phyloP scores from a whole-genome alignment of 306 rosid species.

The Dalbergia oliveri region DNA sequence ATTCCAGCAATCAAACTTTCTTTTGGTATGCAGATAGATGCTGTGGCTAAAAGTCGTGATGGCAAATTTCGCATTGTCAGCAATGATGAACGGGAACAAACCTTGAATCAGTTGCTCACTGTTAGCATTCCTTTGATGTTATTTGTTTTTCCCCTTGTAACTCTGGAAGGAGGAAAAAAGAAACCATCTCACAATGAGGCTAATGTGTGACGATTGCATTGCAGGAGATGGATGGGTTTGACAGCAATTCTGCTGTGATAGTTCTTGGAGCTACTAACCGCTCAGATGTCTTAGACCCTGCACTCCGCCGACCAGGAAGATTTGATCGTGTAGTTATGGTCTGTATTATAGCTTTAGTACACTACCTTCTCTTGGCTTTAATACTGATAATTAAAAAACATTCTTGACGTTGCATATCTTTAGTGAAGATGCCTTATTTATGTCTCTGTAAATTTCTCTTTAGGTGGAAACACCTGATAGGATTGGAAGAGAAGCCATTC shows the following conservation, averaged over 20 bases:
- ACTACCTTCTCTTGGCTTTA: slow-evolving; percentile 35
- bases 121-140: slow-evolving; percentile 61
- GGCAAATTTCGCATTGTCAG: slow-evolving; percentile 95
- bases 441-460: slow-evolving; percentile 10
- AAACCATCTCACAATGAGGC: background rate
- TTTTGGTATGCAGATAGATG: slow-evolving; percentile 82
- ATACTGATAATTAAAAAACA: slow-evolving; percentile 24
- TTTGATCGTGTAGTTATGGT: slow-evolving; percentile 98
- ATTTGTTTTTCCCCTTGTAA: slow-evolving; percentile 36
- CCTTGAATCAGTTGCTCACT: slow-evolving; percentile 97
- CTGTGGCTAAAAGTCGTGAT: slow-evolving; percentile 99
- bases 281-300: slow-evolving; percentile 93
- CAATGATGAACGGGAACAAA: slow-evolving; percentile 98
- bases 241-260: slow-evolving; percentile 94
- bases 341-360: slow-evolving; percentile 52
- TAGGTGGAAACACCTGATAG: slow-evolving; percentile 98
- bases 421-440: slow-evolving; percentile 27
- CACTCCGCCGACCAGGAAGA: slow-evolving; percentile 99
- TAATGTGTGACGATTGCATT: slow-evolving; percentile 43
- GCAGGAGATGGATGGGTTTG: slow-evolving; percentile 99
- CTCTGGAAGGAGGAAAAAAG: background rate
- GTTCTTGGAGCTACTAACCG: slow-evolving; percentile 99
- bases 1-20: slow-evolving; percentile 26
- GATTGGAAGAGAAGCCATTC: slow-evolving; percentile 89
- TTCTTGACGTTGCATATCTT: slow-evolving; percentile 7